These are phyloP conservation scores for Pythium brassicae DNA, from an alignment of 352 stramenopile species.

Conservation along the genomic window DNA sequence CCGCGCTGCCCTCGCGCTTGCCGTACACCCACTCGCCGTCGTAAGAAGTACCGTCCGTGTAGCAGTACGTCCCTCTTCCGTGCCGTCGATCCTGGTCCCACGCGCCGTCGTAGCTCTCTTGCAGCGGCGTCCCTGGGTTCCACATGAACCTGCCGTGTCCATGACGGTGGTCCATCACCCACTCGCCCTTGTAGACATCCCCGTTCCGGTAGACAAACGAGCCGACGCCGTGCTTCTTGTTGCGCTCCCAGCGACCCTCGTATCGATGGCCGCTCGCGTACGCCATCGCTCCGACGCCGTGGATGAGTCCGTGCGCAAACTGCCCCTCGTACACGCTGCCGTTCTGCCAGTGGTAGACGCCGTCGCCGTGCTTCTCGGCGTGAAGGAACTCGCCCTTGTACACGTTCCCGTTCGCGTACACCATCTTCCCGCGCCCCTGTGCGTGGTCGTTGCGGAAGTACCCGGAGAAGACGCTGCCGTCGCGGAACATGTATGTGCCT, in stretches of 20 bases:
- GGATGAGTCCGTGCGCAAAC: conserved; percentile 65
- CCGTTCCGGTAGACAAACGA: conserved; percentile 79
- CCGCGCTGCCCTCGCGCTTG: conserved; percentile 67
- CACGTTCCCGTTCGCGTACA: conserved; percentile 81
- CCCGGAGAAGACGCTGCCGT: conserved; percentile 58
- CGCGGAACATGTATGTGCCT: conserved; percentile 54
- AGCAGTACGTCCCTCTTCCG: conserved; percentile 55
- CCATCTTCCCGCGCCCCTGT: conserved; percentile 72
- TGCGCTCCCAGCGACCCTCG: conserved; percentile 50
- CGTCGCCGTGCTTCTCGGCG: conserved; percentile 61
- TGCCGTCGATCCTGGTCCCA: conserved; percentile 65
- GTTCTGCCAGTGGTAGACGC: conserved; percentile 66
- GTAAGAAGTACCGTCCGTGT: conserved; percentile 57
- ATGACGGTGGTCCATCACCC: conserved; percentile 51
- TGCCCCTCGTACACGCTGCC: conserved; percentile 74
- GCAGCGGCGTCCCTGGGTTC: conserved; percentile 37
- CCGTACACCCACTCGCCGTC: conserved; percentile 62
- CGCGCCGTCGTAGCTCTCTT: conserved; percentile 78
- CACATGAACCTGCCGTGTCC: conserved; percentile 58
- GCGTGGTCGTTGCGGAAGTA: conserved; percentile 56
- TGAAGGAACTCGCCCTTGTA: conserved; percentile 66
- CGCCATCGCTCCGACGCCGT: conserved; percentile 44
- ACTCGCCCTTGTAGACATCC: conserved; percentile 77
- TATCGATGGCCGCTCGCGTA: conserved; percentile 72
- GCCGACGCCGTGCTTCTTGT: conserved; percentile 79